These are phyloP conservation scores for Lachnellula hyalina DNA, from an alignment of 2,329 filamentous ascomycete species.

Conservation along the genomic window DNA sequence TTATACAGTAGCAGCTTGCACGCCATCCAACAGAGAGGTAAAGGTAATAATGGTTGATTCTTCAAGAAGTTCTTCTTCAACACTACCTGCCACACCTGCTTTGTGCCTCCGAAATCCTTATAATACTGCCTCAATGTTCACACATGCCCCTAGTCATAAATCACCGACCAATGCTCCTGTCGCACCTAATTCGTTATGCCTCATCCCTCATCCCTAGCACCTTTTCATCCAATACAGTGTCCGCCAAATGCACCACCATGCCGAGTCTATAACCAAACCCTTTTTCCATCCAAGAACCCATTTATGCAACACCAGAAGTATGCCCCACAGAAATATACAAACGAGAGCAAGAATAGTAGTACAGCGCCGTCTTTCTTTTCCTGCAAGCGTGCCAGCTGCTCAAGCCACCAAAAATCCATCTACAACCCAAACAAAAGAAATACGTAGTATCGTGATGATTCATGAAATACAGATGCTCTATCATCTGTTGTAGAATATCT, in stretches of 20 bases:
- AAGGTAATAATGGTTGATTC: too few relatives aligned
- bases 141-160: background rate
- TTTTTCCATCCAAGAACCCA: background rate
- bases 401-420: slow-evolving; percentile 1
- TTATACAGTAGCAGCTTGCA: too few relatives aligned
- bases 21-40: too few relatives aligned
- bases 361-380: background rate
- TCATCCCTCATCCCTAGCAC: background rate
- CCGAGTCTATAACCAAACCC: background rate
- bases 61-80: too few relatives aligned
- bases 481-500: background rate
- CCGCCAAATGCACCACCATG: background rate
- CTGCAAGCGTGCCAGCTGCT: slow-evolving; percentile 8
- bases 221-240: background rate
- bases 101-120: too few relatives aligned
- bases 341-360: slow-evolving; percentile 7
- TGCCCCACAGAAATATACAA: background rate
- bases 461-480: background rate
- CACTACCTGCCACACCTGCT: too few relatives aligned
- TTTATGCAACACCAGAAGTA: background rate
- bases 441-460: slow-evolving; percentile 17
- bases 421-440: slow-evolving; percentile 10
- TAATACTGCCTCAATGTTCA: too few relatives aligned
- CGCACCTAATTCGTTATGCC: too few relatives aligned
- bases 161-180: too few relatives aligned